Evolutionary conservation across 441 rosid genomes (phyloP).

Genomic region (Syzygium malaccense): DNA sequence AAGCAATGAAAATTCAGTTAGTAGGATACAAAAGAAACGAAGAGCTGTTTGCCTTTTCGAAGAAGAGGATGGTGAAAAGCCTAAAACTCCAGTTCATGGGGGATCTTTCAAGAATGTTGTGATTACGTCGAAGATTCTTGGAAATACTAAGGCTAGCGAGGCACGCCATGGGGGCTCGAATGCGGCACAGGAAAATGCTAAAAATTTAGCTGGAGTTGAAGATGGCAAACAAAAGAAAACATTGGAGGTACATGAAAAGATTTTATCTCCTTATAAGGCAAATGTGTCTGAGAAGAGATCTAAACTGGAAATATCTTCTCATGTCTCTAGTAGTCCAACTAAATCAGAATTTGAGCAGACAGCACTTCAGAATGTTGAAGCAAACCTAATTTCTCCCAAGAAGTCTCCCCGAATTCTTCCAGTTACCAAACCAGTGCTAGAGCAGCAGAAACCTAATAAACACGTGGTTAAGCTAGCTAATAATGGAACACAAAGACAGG

Average conservation of each 20-base stretch:
- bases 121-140: conserved; percentile 26
- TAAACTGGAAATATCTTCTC: conserved; percentile 11
- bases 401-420: conserved; percentile 37
- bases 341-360: conserved; percentile 32
- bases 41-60: conserved; percentile 84
- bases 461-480: conserved; percentile 31
- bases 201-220: conserved; percentile 26
- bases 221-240: conserved; percentile 28
- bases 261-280: conserved; percentile 22
- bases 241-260: conserved; percentile 22
- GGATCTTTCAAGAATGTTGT: conserved; percentile 31
- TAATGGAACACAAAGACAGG: conserved; percentile 37
- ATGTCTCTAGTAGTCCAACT: conserved; percentile 25
- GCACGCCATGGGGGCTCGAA: conserved; percentile 17
- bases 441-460: conserved; percentile 30
- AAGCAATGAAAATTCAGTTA: conserved; percentile 20
- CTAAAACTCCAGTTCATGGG: conserved; percentile 96
- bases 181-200: conserved; percentile 21
- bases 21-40: conserved; percentile 56
- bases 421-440: conserved; percentile 25
- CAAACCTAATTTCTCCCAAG: conserved; percentile 34
- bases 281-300: conserved; percentile 26
- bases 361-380: conserved; percentile 29
- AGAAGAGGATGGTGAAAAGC: conserved; percentile 65
- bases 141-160: conserved; percentile 25